Conservation (phyloP, 2,329 filamentous ascomycete genomes). For the Neonectria hederae region DNA sequence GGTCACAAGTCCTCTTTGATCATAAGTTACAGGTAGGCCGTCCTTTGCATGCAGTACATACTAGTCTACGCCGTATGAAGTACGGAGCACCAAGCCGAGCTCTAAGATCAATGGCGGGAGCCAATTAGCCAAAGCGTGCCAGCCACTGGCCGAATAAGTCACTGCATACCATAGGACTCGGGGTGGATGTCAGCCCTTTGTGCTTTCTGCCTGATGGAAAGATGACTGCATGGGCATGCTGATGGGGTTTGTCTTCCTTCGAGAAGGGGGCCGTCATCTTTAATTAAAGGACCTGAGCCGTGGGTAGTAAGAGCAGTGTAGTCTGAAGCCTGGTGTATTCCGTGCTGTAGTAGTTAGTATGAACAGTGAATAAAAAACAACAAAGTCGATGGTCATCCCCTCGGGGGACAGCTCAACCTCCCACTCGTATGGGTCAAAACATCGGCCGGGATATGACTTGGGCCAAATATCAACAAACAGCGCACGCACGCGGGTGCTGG, state of each 20-base stretch:
- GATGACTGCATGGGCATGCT: background rate
- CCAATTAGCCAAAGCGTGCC: background rate
- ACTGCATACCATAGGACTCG: background rate
- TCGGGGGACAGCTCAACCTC: background rate
- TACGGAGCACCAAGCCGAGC: background rate
- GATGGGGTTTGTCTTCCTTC: background rate
- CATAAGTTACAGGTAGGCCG: background rate
- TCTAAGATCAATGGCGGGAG: background rate
- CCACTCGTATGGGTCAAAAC: conserved; percentile 5
- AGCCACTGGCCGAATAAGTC: background rate
- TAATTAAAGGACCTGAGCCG: too few species aligned
- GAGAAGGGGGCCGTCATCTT: background rate
- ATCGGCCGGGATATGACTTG: background rate
- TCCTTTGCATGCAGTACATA: background rate
- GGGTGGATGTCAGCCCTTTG: background rate
- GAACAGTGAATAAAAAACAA: background rate
- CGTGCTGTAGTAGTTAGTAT: background rate
- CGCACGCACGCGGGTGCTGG: conserved; percentile 1
- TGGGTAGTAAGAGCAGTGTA: too few species aligned
- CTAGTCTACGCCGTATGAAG: too few species aligned
- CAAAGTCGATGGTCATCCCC: too few species aligned
- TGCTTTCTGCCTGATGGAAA: background rate
- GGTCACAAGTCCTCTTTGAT: background rate
- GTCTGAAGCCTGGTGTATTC: too few species aligned
- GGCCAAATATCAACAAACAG: conserved; percentile 23